Conservation (phyloP, 192 early-diverging fungal genomes). For the Backusella macrospora region DNA sequence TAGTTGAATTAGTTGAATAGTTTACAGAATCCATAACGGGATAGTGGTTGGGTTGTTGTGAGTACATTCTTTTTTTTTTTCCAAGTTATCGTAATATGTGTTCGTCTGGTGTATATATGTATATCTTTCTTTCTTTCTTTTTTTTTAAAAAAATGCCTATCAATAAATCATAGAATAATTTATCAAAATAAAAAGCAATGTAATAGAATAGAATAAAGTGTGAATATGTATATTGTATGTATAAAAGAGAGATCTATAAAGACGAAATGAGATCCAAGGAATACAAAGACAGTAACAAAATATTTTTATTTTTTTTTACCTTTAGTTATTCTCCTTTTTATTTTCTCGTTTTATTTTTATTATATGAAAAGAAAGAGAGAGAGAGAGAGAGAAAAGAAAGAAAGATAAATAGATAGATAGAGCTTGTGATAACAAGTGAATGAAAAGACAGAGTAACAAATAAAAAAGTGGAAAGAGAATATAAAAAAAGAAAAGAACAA, state of each 20-base stretch:
- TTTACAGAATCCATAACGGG: conserved; percentile 13
- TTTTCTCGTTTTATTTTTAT: too few relatives aligned
- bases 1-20: conserved; percentile 4
- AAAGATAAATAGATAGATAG: neutral
- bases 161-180: too few relatives aligned
- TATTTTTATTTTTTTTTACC: conserved; percentile 1
- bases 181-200: too few relatives aligned
- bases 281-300: too few relatives aligned
- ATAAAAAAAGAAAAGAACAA: conserved; percentile 9
- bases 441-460: neutral
- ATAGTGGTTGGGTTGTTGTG: conserved; percentile 10
- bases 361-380: neutral
- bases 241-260: too few relatives aligned
- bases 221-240: too few relatives aligned
- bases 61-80: neutral
- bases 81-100: neutral
- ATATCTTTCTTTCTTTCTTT: neutral
- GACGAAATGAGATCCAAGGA: too few relatives aligned
- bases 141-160: neutral
- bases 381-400: neutral
- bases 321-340: neutral
- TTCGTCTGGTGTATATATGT: neutral
- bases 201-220: too few relatives aligned
- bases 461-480: neutral
- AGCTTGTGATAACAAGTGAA: conserved; percentile 13